phyloP scores from a whole-genome alignment of 2,329 filamentous ascomycete genomes.

The Apiospora phragmitis region DNA sequence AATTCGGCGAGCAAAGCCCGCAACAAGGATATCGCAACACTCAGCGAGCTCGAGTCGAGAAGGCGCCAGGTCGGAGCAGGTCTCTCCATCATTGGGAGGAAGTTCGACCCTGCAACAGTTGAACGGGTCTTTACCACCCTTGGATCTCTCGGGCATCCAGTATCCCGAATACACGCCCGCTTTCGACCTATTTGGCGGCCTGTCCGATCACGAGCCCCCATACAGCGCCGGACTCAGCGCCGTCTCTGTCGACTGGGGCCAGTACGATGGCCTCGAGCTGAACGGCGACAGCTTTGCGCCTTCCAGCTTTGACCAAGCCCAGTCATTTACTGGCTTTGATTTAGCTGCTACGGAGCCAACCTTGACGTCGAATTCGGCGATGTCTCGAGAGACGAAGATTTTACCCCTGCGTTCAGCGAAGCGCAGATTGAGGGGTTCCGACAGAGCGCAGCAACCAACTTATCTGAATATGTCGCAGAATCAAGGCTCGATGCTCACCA shows the following conservation, averaged over 20 bases:
- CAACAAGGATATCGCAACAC: slow-evolving; percentile 35
- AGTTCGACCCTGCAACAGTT: slow-evolving; percentile 51
- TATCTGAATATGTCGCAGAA: slow-evolving; percentile 48
- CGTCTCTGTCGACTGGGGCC: slow-evolving; percentile 55
- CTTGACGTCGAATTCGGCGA: slow-evolving; percentile 63
- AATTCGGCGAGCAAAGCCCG: slow-evolving; percentile 38
- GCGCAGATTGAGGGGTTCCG: slow-evolving; percentile 50
- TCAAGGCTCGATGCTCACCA: slow-evolving; percentile 38
- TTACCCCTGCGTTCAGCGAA: slow-evolving; percentile 42
- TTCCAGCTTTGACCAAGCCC: slow-evolving; percentile 33
- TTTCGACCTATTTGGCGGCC: slow-evolving; percentile 54
- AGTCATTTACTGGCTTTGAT: slow-evolving; percentile 49
- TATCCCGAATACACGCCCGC: slow-evolving; percentile 50
- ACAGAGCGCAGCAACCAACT: slow-evolving; percentile 47
- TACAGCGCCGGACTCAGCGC: slow-evolving; percentile 49
- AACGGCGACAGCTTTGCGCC: slow-evolving; percentile 31
- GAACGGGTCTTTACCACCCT: slow-evolving; percentile 53
- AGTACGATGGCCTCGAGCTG: slow-evolving; percentile 51
- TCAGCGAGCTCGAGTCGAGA: slow-evolving; percentile 47
- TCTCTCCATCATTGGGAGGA: slow-evolving; percentile 56
- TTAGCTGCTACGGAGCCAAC: slow-evolving; percentile 51
- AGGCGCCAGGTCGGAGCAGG: slow-evolving; percentile 60
- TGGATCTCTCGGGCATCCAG: slow-evolving; percentile 59
- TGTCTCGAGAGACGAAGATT: slow-evolving; percentile 67
- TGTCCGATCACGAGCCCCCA: slow-evolving; percentile 55